Percentiles rank a stretch among this genome's conserved stretches.
Conservation (phyloP, 108 stramenopile species). For the Craspedostauros australis region DNA sequence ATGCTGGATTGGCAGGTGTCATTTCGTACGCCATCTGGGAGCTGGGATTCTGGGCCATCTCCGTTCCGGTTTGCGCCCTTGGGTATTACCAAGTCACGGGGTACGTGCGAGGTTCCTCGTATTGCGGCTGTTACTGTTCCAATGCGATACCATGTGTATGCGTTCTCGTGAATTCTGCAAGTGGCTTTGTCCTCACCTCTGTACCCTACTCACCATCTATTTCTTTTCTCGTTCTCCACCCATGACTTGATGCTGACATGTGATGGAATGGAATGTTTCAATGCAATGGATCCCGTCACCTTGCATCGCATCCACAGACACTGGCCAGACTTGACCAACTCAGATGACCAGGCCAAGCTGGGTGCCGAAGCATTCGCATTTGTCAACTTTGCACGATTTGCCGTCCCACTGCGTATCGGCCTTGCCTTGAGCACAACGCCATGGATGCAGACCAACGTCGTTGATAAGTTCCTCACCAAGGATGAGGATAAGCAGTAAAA, state of each 20-base stretch:
- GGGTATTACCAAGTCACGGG: conserved; percentile 63
- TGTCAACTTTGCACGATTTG: conserved; percentile 86
- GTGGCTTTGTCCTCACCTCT: no score
- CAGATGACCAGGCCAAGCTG: conserved; percentile 67
- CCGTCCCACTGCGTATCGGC: conserved; percentile 82
- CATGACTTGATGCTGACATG: no score
- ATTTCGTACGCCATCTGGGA: conserved; percentile 78
- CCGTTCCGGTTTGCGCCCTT: conserved; percentile 66
- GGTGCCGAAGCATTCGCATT: conserved; percentile 86
- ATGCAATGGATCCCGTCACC: no score
- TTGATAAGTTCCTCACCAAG: conserved; percentile 47
- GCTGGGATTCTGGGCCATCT: conserved; percentile 70
- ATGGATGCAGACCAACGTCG: conserved; percentile 75
- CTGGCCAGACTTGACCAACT: conserved; percentile 71
- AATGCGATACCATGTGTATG: neutral
- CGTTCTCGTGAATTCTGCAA: neutral
- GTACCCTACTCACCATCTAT: no score
- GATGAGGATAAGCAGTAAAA: conserved; percentile 5
- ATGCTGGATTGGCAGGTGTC: conserved; percentile 67
- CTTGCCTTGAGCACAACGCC: conserved; percentile 68
- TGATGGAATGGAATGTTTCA: no score
- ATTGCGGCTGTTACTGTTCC: neutral
- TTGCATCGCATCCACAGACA: conserved; percentile 16
- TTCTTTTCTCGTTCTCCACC: no score
- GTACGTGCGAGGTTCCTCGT: neutral